These are phyloP conservation scores for Trifolium dubium DNA, from an alignment of 306 rosid genomes.

Conservation along the genomic window DNA sequence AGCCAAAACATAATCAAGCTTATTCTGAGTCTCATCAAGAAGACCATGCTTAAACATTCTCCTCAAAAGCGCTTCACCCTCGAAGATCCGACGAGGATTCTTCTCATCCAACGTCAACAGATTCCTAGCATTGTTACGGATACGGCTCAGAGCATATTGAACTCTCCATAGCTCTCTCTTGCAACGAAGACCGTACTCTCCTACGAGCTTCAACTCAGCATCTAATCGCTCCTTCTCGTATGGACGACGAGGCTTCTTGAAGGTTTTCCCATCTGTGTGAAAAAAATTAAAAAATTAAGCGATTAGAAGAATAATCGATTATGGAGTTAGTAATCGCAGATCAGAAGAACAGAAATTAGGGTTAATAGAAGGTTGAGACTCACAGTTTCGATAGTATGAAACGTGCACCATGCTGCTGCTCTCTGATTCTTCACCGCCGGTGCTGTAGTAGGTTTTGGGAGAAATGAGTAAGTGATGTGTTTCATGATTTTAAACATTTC, in stretches of 20 bases:
- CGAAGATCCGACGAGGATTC: conserved; percentile 73
- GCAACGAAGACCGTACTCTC: conserved; percentile 72
- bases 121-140: conserved; percentile 64
- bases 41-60: conserved; percentile 67
- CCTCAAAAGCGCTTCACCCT: conserved; percentile 66
- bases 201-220: conserved; percentile 65
- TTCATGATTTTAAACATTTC: no score
- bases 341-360: no score
- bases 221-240: conserved; percentile 81
- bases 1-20: conserved; percentile 71
- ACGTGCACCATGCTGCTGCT: no score
- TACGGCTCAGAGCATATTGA: conserved; percentile 65
- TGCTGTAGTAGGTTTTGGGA: no score
- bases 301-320: no score
- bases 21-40: conserved; percentile 67
- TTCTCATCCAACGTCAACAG: conserved; percentile 67
- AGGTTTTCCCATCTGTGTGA: conserved; percentile 66
- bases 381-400: no score
- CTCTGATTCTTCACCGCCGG: no score
- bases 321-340: no score
- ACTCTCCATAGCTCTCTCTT: conserved; percentile 76
- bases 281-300: neutral
- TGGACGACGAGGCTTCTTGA: conserved; percentile 79
- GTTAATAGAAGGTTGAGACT: no score
- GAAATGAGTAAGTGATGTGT: no score